These are phyloP conservation scores for Moesziomyces globuligerus DNA, from an alignment of 1,284 basidiomycete species.

Conservation along the genomic window DNA sequence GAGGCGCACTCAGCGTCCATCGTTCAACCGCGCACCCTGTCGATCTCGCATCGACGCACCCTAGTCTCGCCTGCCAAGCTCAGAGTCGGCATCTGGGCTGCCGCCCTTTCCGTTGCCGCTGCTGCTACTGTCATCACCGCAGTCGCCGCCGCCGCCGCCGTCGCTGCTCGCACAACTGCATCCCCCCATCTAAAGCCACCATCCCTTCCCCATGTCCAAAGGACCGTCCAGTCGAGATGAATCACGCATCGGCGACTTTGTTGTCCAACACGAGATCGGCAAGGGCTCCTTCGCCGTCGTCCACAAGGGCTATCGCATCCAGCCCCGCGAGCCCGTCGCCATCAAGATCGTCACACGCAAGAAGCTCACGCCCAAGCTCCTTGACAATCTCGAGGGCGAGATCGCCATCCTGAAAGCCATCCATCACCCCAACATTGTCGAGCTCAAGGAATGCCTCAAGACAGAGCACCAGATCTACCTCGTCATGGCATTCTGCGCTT, in stretches of 20 bases:
- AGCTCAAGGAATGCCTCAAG: constrained; percentile 90
- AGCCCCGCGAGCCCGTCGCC: constrained; percentile 73
- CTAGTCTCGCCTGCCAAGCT: no score
- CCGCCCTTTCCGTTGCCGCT: no score
- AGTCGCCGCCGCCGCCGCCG: no score
- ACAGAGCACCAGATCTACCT: constrained; percentile 94
- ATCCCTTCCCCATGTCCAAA: constrained; percentile 21
- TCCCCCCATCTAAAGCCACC: background rate
- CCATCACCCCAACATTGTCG: constrained; percentile 91
- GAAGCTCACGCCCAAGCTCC: constrained; percentile 88
- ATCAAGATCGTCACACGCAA: constrained; percentile 94
- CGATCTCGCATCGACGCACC: no score
- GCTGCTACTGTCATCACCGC: no score
- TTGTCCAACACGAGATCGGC: constrained; percentile 72
- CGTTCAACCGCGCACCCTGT: no score
- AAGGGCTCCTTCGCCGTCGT: constrained; percentile 94
- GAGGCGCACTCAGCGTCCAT: no score
- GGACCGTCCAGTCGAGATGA: constrained; percentile 39
- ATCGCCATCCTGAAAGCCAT: constrained; percentile 95
- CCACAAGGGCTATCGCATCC: constrained; percentile 79
- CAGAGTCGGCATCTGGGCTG: no score
- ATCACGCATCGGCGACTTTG: constrained; percentile 69
- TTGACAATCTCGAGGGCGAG: constrained; percentile 96
- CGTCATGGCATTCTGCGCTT: constrained; percentile 96
- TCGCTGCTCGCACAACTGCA: no score